Conservation (phyloP, 2,329 filamentous ascomycete genomes). For the Fusarium tuaranense region DNA sequence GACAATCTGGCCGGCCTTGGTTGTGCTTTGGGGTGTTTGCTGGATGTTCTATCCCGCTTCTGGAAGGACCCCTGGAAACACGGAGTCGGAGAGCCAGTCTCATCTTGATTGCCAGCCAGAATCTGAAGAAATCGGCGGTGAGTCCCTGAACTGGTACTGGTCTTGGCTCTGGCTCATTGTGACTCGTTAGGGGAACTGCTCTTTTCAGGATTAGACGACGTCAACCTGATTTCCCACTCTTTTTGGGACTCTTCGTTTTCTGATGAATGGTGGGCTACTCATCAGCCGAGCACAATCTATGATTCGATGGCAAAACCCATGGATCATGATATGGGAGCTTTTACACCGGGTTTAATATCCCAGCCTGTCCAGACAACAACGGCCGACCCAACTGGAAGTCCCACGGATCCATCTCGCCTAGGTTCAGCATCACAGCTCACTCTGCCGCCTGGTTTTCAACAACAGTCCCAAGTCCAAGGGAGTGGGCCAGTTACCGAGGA, state of each 20-base stretch:
- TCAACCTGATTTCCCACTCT: rapidly evolving
- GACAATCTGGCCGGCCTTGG: background rate
- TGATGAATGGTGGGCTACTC: background rate
- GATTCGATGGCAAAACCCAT: background rate
- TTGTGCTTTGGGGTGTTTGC: background rate
- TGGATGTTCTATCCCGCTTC: background rate
- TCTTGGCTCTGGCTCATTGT: background rate
- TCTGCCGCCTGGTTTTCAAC: background rate
- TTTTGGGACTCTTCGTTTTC: background rate
- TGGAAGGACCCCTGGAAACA: background rate
- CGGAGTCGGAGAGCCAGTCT: background rate
- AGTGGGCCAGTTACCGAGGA: rapidly evolving
- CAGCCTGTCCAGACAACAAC: background rate
- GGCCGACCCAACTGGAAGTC: background rate
- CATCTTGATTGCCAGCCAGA: no score
- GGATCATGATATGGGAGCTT: no score
- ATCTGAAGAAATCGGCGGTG: background rate
- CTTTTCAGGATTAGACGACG: rapidly evolving
- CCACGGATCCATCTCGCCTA: background rate
- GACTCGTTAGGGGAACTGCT: background rate
- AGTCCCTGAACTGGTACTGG: background rate
- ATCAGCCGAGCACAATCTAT: background rate
- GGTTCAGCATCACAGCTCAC: background rate
- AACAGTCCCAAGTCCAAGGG: background rate
- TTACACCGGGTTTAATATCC: background rate